Evolutionary conservation across 2,329 filamentous ascomycete genomes (phyloP).

Genomic region (Trichoderma sp.): DNA sequence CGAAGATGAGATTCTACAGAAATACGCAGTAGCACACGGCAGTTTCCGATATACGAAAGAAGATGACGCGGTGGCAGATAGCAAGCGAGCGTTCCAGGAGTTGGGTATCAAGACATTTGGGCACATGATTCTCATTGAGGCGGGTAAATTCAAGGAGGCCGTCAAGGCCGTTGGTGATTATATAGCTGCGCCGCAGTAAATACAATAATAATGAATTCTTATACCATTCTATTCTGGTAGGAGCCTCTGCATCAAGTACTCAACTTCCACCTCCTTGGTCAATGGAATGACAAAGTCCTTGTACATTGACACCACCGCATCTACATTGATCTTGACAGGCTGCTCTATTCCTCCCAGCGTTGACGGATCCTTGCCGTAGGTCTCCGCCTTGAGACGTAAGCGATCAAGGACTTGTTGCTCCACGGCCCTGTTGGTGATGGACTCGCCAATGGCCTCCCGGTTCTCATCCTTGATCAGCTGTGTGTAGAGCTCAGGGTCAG

Average conservation of each 20-base stretch:
- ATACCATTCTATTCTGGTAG: conserved; percentile 42
- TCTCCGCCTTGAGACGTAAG: conserved; percentile 84
- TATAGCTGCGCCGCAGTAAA: conserved; percentile 59
- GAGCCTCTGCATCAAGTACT: conserved; percentile 94
- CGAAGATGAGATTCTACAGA: conserved; percentile 88
- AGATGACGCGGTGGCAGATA: conserved; percentile 81
- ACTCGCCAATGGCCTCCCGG: conserved; percentile 77
- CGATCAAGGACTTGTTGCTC: conserved; percentile 91
- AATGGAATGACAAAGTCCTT: conserved; percentile 91
- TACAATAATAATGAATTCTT: background rate
- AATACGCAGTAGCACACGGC: conserved; percentile 70
- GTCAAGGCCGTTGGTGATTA: conserved; percentile 78
- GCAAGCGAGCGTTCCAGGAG: conserved; percentile 93
- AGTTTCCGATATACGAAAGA: conserved; percentile 80
- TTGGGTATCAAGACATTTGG: conserved; percentile 84
- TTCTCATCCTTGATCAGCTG: conserved; percentile 81
- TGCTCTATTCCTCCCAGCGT: conserved; percentile 57
- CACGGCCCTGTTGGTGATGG: conserved; percentile 87
- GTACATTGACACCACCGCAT: conserved; percentile 90
- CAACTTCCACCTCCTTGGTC: conserved; percentile 98
- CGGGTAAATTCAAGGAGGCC: conserved; percentile 71
- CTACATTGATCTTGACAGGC: conserved; percentile 84
- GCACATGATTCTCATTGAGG: conserved; percentile 85
- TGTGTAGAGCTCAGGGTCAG: conserved; percentile 80
- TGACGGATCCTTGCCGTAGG: conserved; percentile 89